These are phyloP conservation scores for Zostera marina DNA, from an alignment of 116 monocot genomes.

Conservation along the genomic window DNA sequence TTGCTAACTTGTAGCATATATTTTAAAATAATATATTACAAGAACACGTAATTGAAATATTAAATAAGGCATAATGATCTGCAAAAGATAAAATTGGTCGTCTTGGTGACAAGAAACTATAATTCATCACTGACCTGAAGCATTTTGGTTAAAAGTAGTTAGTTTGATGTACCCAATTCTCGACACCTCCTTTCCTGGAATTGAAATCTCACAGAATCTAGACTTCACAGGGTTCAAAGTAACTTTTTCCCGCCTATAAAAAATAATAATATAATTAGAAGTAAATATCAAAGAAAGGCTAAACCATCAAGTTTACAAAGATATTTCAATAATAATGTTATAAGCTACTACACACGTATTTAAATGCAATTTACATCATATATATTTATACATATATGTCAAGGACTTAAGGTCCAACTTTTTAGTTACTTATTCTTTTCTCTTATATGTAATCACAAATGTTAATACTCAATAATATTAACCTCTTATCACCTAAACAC, in stretches of 20 bases:
- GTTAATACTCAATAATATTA: too few relatives aligned
- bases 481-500: too few relatives aligned
- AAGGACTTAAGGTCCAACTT: too few relatives aligned
- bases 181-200: conserved; percentile 32
- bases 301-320: not conserved
- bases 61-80: not conserved
- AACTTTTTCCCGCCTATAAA: conserved; percentile 66
- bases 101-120: not conserved
- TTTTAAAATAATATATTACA: too few relatives aligned
- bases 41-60: not conserved
- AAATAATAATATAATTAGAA: not conserved
- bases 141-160: conserved; percentile 90
- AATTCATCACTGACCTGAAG: conserved; percentile 50
- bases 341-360: not conserved
- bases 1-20: too few relatives aligned
- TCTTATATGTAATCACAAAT: too few relatives aligned
- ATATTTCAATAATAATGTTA: not conserved
- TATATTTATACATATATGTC: too few relatives aligned
- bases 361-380: not conserved
- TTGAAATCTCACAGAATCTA: conserved; percentile 66
- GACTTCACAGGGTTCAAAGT: conserved; percentile 83
- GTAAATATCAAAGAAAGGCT: not conserved
- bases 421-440: too few relatives aligned
- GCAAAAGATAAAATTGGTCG: not conserved
- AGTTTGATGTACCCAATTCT: conserved; percentile 90